phyloP scores from a whole-genome alignment of 495 filamentous ascomycete genomes.

The Glonium stellatum region DNA sequence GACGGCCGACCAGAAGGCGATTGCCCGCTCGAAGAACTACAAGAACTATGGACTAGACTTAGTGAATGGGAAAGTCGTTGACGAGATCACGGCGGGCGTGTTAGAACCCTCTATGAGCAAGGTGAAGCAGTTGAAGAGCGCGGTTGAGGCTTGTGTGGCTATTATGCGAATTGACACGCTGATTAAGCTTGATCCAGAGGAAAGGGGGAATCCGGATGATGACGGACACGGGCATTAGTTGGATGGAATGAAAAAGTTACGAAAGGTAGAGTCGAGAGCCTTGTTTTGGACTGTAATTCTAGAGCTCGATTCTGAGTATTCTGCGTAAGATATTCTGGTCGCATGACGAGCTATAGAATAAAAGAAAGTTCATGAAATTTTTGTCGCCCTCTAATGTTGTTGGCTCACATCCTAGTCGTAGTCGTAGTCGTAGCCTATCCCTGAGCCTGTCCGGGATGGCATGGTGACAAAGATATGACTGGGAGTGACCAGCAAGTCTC shows the following conservation, averaged over 20 bases:
- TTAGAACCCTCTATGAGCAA: slow-evolving; percentile 98
- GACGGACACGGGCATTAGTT: slow-evolving; percentile 61
- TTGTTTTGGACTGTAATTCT: neutral
- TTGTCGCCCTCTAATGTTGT: neutral
- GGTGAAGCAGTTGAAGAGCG: slow-evolving; percentile 95
- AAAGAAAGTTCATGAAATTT: neutral
- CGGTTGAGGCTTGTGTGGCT: slow-evolving; percentile 96
- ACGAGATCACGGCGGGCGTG: slow-evolving; percentile 90
- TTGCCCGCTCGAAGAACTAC: slow-evolving; percentile 91
- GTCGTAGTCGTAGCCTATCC: neutral
- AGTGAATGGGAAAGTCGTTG: slow-evolving; percentile 80
- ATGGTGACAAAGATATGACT: too few relatives aligned
- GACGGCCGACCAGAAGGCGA: slow-evolving; percentile 76
- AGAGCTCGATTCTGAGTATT: neutral
- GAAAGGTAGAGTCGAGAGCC: too few relatives aligned
- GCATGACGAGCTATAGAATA: neutral
- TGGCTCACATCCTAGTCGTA: neutral
- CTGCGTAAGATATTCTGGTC: neutral
- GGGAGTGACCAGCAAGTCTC: too few relatives aligned
- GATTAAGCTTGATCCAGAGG: slow-evolving; percentile 95
- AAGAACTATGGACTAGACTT: slow-evolving; percentile 96
- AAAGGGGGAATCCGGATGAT: slow-evolving; percentile 63
- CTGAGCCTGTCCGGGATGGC: neutral
- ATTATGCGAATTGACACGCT: slow-evolving; percentile 99
- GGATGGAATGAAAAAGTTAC: neutral